phyloP scores from a whole-genome alignment of 352 stramenopile species.

The Phytophthora litchii region DNA sequence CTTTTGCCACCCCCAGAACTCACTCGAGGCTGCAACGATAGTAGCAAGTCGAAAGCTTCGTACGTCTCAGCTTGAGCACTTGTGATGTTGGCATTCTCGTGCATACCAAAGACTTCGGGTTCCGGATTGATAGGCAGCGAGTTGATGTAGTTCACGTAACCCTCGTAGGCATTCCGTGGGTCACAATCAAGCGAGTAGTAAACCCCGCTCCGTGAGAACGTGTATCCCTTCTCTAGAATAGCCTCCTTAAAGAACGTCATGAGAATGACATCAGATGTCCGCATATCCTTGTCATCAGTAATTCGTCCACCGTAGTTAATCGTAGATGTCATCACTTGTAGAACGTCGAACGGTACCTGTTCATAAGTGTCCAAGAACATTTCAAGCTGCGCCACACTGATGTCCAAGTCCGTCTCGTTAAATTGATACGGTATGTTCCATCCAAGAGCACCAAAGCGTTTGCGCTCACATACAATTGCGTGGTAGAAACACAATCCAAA shows the following conservation, averaged over 20 bases:
- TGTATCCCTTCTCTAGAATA: slow-evolving; percentile 80
- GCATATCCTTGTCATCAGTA: slow-evolving; percentile 94
- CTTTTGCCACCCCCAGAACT: slow-evolving; percentile 77
- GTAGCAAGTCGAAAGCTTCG: slow-evolving; percentile 87
- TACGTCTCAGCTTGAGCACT: slow-evolving; percentile 92
- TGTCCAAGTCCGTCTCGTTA: slow-evolving; percentile 95
- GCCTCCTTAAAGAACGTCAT: slow-evolving; percentile 89
- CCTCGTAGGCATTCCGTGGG: slow-evolving; percentile 70
- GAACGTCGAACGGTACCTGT: slow-evolving; percentile 84
- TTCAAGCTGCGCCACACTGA: slow-evolving; percentile 83
- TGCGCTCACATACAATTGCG: slow-evolving; percentile 93
- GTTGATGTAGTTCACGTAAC: slow-evolving; percentile 95
- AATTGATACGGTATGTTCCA: slow-evolving; percentile 99
- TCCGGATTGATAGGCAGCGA: slow-evolving; percentile 90
- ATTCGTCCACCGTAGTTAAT: slow-evolving; percentile 96
- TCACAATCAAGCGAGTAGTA: slow-evolving; percentile 79
- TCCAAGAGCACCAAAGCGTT: slow-evolving; percentile 94
- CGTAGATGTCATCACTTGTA: slow-evolving; percentile 93
- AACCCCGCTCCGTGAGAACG: slow-evolving; percentile 71
- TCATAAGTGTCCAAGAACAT: slow-evolving; percentile 93
- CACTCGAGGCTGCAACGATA: slow-evolving; percentile 88
- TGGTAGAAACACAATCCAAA: slow-evolving; percentile 94
- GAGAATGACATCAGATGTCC: slow-evolving; percentile 91
- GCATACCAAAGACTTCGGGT: slow-evolving; percentile 95
- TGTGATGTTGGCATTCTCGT: slow-evolving; percentile 95